Base-by-base conservation (phyloP, 2,329 filamentous ascomycete genomes). In the Tolypocladium inflatum region DNA sequence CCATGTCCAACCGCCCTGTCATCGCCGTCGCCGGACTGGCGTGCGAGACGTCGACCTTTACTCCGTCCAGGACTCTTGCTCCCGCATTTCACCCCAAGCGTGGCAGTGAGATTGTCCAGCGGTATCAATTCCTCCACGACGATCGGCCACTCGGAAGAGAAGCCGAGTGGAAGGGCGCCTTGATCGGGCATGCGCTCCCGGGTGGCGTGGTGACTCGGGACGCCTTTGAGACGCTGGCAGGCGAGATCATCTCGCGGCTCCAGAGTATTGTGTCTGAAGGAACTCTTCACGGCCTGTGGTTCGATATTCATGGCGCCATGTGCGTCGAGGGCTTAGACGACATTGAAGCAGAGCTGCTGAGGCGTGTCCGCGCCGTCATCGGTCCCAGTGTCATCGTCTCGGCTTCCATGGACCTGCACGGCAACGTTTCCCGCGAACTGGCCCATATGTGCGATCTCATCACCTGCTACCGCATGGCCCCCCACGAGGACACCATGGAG, bases 301-400 rank as follows among this genome's bases (percentile, higher is more conserved):
- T 80, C 57, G 79, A 82, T 60, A 82, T 82, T 37, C 80, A 82
- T 61, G 80, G 80, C 17, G 80, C 80, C 4, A 82, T 82, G 79
- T 78, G 75, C 51, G 79, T 82, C 1, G 76, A 80, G 41, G 77
- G 68, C 0, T 57, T 81, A 6, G 73, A 78, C 42, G 80, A 82
- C 62, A 67, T 66, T 1, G 80, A 82, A 59, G 73, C 70, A 2
- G 75, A 80, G 57, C 73, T 82, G 35, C 68, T 82, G 23, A 65
- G 66, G 15, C 75, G 78, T 0, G 73, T 80, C 15, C 71, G 79
- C 2, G 59, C 54, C 0, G 74, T 80, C 3, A 72, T 80, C 23
- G 79, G 80, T 0, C 66, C 73, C 0, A 64, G 73, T 23, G 76
- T 78, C 9, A 58, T 81, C 15, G 76, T 82, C 7, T 81, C 79